phyloP scores from a whole-genome alignment of 441 rosid genomes.

The Manihot esculenta region DNA sequence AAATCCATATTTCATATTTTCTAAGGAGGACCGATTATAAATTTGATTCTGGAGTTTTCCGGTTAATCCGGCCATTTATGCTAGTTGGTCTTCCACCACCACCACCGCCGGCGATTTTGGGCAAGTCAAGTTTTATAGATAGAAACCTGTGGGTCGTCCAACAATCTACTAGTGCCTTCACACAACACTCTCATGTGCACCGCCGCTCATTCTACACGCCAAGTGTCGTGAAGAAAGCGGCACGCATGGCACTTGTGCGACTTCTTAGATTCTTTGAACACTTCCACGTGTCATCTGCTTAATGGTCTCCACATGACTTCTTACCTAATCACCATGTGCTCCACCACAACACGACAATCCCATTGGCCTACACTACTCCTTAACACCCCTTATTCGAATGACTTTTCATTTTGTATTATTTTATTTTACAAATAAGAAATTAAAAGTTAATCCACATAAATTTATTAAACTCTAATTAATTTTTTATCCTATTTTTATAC shows the following conservation, averaged over 20 bases:
- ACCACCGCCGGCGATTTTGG: too few relatives aligned
- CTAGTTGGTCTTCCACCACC: too few relatives aligned
- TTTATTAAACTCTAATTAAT: too few relatives aligned
- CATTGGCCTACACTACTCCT: conserved; percentile 13
- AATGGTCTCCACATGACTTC: conserved; percentile 30
- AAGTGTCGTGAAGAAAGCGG: conserved; percentile 34
- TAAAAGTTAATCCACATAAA: too few relatives aligned
- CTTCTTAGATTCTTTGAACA: background rate
- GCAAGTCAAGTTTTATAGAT: conserved; percentile 1
- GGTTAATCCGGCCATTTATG: too few relatives aligned
- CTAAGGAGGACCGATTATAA: too few relatives aligned
- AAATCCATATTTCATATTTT: too few relatives aligned
- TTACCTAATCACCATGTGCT: conserved; percentile 50
- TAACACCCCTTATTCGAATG: conserved; percentile 5
- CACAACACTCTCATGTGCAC: conserved; percentile 30
- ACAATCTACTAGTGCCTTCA: conserved; percentile 7
- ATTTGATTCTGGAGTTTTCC: too few relatives aligned
- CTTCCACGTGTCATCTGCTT: conserved; percentile 22
- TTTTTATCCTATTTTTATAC: too few relatives aligned
- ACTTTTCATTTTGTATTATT: background rate
- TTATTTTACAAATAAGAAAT: background rate
- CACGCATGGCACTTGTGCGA: conserved; percentile 24
- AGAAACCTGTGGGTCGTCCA: conserved; percentile 33
- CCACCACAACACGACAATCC: conserved; percentile 23
- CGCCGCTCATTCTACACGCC: conserved; percentile 34